Percentiles rank a stretch among this genome's conserved stretches.
Evolutionary conservation across 2,329 filamentous ascomycete genomes (phyloP).

Genomic region (Phyllosticta citrichinensis): DNA sequence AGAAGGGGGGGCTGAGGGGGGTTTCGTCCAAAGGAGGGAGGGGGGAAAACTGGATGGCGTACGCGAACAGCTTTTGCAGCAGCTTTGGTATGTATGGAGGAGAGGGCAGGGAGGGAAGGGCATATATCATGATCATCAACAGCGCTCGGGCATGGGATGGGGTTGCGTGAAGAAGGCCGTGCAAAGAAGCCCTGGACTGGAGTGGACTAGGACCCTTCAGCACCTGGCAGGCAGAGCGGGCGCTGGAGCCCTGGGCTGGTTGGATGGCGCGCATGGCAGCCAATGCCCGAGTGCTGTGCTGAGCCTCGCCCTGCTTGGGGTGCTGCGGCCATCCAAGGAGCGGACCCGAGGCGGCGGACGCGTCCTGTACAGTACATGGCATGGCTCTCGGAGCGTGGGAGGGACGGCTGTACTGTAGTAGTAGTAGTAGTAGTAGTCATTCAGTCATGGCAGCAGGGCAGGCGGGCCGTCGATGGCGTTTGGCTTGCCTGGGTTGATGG

Average conservation of each 20-base stretch:
- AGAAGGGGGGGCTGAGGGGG: not conserved
- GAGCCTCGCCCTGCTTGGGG: slow-evolving; percentile 16
- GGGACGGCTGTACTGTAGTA: not conserved
- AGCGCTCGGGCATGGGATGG: slow-evolving; percentile 13
- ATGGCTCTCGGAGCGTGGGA: not conserved
- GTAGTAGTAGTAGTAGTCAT: not conserved
- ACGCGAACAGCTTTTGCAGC: not conserved
- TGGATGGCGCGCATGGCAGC: slow-evolving; percentile 17
- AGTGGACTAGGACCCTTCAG: slow-evolving; percentile 12
- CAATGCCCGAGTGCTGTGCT: slow-evolving; percentile 16
- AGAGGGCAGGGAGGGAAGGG: slow-evolving; percentile 14
- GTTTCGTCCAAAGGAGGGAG: slow-evolving; percentile 7
- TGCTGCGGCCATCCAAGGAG: slow-evolving; percentile 6
- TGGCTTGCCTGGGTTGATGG: not conserved
- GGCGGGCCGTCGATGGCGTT: not conserved
- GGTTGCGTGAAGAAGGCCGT: slow-evolving; percentile 13
- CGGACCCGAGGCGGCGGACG: slow-evolving; percentile 2
- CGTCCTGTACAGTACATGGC: not conserved
- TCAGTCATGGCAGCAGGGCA: not conserved
- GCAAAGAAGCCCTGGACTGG: slow-evolving; percentile 13
- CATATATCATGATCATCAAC: slow-evolving; percentile 20
- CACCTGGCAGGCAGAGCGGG: slow-evolving; percentile 9
- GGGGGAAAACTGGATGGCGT: slow-evolving; percentile 5
- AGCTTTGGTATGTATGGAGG: slow-evolving; percentile 1
- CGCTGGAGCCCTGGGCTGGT: slow-evolving; percentile 4